Percentiles rank a stretch among this genome's conserved stretches.
phyloP scores from a whole-genome alignment of 1,284 basidiomycete genomes.

The Trichosporon coremiiforme region DNA sequence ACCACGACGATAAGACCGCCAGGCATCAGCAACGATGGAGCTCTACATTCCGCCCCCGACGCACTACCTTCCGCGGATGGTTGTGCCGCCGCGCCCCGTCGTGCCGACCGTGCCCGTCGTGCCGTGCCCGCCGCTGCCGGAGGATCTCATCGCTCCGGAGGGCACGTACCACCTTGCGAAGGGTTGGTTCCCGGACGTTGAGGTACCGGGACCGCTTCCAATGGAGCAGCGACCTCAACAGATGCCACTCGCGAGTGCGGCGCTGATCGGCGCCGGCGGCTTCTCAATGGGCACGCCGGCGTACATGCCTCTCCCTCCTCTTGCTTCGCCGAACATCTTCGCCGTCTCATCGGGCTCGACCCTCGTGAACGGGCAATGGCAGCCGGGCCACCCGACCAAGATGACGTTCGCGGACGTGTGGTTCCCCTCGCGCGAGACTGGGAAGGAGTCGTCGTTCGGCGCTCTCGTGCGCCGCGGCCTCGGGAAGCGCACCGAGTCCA shows the following conservation, averaged over 20 bases:
- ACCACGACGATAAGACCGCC: background rate
- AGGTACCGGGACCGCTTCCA: conserved; percentile 40
- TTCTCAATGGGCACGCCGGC: conserved; percentile 25
- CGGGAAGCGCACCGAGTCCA: conserved; percentile 27
- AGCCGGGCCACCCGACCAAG: conserved; percentile 42
- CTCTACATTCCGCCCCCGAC: conserved; percentile 46
- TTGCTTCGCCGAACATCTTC: conserved; percentile 30
- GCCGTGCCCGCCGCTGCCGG: conserved; percentile 44
- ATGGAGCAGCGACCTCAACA: conserved; percentile 26
- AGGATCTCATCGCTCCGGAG: conserved; percentile 50
- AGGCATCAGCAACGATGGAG: conserved; percentile 36
- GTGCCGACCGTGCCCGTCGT: conserved; percentile 48
- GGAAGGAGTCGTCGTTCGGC: conserved; percentile 41
- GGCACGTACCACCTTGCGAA: conserved; percentile 45
- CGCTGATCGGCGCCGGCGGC: conserved; percentile 42
- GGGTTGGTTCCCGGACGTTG: conserved; percentile 46
- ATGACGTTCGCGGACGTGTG: conserved; percentile 50
- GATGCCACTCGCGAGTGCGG: conserved; percentile 26
- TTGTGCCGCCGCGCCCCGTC: conserved; percentile 40
- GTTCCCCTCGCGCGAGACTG: conserved; percentile 44
- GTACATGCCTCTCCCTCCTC: conserved; percentile 28
- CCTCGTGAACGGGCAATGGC: conserved; percentile 49
- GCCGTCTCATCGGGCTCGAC: conserved; percentile 43
- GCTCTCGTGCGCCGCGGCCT: conserved; percentile 34
- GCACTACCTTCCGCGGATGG: conserved; percentile 41